Conservation (phyloP, 495 filamentous ascomycete genomes). For the Astrothelium macrocarpum region DNA sequence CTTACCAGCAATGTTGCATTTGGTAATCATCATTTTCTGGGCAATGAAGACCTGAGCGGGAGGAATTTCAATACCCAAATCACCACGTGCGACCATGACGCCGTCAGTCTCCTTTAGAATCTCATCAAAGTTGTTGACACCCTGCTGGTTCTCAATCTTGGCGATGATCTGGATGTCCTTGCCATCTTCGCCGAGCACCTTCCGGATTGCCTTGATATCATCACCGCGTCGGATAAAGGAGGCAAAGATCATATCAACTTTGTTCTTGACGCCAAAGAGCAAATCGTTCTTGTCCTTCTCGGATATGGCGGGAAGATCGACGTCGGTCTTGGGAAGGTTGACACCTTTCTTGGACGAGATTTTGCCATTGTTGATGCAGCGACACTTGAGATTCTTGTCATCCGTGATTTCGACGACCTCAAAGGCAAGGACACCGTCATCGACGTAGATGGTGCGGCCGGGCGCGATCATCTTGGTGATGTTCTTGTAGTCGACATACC, state of each 20-base stretch:
- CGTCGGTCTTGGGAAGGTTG: conserved; percentile 96
- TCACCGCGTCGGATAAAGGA: conserved; percentile 91
- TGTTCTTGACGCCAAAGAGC: conserved; percentile 92
- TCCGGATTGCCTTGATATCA: conserved; percentile 86
- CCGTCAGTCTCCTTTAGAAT: conserved; percentile 94
- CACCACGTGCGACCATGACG: conserved; percentile 99
- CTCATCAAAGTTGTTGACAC: conserved; percentile 97
- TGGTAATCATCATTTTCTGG: conserved; percentile 99
- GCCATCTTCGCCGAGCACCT: conserved; percentile 84
- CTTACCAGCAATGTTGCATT: conserved; percentile 99
- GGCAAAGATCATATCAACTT: conserved; percentile 97
- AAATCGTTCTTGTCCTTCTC: conserved; percentile 95
- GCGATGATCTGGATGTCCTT: conserved; percentile 98
- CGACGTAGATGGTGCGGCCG: conserved; percentile 96
- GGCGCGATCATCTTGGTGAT: conserved; percentile 93
- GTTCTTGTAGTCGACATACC: conserved; percentile 99
- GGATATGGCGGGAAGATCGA: conserved; percentile 94
- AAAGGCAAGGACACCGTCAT: conserved; percentile 94
- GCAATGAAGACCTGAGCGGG: conserved; percentile 97
- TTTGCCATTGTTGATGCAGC: conserved; percentile 90
- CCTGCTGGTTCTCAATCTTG: conserved; percentile 99
- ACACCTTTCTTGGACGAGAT: conserved; percentile 98
- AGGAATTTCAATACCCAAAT: conserved; percentile 96
- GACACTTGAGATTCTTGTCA: conserved; percentile 72
- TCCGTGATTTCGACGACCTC: conserved; percentile 82